Base-by-base conservation (phyloP, 2,329 filamentous ascomycete species). In the Paramyrothecium sp. region DNA sequence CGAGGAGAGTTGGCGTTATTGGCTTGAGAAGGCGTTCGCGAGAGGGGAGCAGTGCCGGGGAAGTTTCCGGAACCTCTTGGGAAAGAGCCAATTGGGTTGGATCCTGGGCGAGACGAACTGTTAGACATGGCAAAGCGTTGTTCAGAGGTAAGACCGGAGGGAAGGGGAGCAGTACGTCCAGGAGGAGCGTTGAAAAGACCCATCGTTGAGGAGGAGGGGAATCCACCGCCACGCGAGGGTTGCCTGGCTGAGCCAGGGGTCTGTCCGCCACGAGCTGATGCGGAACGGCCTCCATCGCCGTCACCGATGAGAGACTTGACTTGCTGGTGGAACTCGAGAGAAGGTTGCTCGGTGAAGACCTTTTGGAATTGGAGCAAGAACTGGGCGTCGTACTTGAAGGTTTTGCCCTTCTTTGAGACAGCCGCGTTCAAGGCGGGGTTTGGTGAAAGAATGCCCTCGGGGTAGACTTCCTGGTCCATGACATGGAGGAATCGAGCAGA, bases 301-400 rank as follows among this genome's bases (percentile, higher is more conserved):
- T 97, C 93, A 57, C 94, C 94, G 63, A 99, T 88, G 74, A 79
- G 89, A 82, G 76, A 90, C 88, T 83, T 94, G 83, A 99, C 88
- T 69, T 95, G 93, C 63, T 89, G 83, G 70, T 96, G 90, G 86
- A 97, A 99, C 70, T 98, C 94, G 48, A 93, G 75, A 1, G 92
- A 96, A 16, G 95, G 95, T 78, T 97, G 96, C 80, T 99, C 95
- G 61, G 92, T 96, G 78, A 97, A 99, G 20, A 97, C 92, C 66
- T 86, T 86, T 78, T 97, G 91, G 82, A 99, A 99, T 71, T 99
- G 95, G 30, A 99, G 82, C 76, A 99, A 80, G 81, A 99, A 99
- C 67, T 89, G 89, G 68, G 93, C 91, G 76, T 98, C 92, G 75
- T 99, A 99, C 73, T 96, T 93, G 80, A 96, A 96, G 47, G 87